Evolutionary conservation across 1,139 yeast genomes (phyloP), one percentile per base, ranked within the genome.

Genomic region (Magnusiomyces paraingens): DNA sequence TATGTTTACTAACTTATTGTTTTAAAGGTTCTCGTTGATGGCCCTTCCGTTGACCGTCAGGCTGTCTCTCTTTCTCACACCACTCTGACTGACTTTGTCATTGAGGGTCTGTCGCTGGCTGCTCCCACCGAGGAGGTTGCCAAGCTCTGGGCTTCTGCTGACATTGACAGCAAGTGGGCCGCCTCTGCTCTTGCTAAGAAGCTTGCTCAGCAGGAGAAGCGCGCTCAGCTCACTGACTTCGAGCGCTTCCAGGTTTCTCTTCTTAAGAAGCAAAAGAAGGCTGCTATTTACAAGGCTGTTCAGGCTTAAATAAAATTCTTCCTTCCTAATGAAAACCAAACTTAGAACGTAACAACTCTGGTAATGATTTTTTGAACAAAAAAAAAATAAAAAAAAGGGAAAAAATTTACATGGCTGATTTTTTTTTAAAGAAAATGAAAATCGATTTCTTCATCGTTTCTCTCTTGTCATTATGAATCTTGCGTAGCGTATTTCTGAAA

Each of bases 181-280:
- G 80, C 86, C 70, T 81, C 98, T 66, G 74, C 95, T 58, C 90
- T 97, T 97, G 97, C 98, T 73, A 88, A 93, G 87, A 90, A 89
- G 83, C 85, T 93, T 72, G 96, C 95, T 73, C 85, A 87, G 77
- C 89, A 86, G 78, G 84, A 86, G 78, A 89, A 84, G 78, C 88
- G 99, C 83, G 77, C 94, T 70, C 80, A 85, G 73, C 86, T 94
- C 75, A 74, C 93, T 68, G 99, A 93, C 80, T 93, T 93, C 72
- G 97, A 93, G 83, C 91, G 99, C 85, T 93, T 93, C 97, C 97
- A 93, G 83, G 99, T 91, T 70, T 75, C 87, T 76, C 94, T 89
- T 69, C 85, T 89, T 77, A 91, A 87, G 87, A 93, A 90, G 84
- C 96, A 91, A 83, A 89, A 89, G 80, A 86, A 93, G 81, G 84